phyloP scores from a whole-genome alignment of 805 yeast genomes.

The Yamadazyma paraphyllophila region DNA sequence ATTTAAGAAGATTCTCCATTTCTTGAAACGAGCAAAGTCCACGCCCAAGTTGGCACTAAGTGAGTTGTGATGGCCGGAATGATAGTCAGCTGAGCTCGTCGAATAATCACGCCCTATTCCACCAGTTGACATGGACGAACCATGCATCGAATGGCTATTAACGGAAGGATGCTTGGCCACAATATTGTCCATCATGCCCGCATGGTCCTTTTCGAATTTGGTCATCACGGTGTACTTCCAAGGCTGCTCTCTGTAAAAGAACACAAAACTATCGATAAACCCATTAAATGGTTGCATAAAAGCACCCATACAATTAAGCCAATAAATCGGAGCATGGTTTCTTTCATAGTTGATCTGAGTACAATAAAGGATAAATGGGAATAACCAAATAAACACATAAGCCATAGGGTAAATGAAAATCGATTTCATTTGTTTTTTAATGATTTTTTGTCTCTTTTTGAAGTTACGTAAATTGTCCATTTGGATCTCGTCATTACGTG shows the following conservation, averaged over 20 bases:
- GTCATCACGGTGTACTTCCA: constrained; percentile 56
- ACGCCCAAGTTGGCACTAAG: constrained; percentile 28
- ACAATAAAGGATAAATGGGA: constrained; percentile 69
- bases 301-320: constrained; percentile 68
- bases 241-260: constrained; percentile 73
- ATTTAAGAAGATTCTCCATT: constrained; percentile 40
- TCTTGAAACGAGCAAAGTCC: constrained; percentile 27
- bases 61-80: constrained; percentile 16
- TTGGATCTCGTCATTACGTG: constrained; percentile 40
- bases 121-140: constrained; percentile 10
- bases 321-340: constrained; percentile 50
- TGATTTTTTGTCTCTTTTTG: constrained; percentile 59
- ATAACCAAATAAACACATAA: constrained; percentile 76
- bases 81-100: constrained; percentile 1
- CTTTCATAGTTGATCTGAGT: constrained; percentile 52
- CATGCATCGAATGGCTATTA: constrained; percentile 18
- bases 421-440: constrained; percentile 73
- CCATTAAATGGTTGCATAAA: constrained; percentile 81
- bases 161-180: constrained; percentile 6
- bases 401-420: constrained; percentile 84
- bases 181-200: constrained; percentile 24
- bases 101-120: not conserved
- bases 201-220: constrained; percentile 36
- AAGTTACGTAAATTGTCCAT: constrained; percentile 60
- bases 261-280: constrained; percentile 71